A percentile compares a stretch with the other conserved stretches of the same genome.
These are phyloP conservation scores for Microbotryum silenes-acaulis DNA, from an alignment of 1,284 basidiomycete species.

Conservation along the genomic window DNA sequence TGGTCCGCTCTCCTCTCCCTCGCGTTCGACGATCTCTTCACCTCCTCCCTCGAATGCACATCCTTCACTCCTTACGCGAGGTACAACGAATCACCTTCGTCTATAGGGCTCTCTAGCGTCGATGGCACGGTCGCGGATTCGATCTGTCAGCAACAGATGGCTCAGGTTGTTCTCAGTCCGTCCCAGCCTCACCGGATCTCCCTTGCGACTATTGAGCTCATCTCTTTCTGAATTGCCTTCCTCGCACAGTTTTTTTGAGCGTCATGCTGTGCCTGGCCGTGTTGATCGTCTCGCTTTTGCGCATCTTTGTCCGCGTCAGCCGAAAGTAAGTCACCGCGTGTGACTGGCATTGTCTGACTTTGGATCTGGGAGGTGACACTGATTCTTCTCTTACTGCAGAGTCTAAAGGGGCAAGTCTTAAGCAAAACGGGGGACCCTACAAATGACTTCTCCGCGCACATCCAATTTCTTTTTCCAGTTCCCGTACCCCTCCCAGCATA, in stretches of 20 bases:
- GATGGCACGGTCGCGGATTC: constrained; percentile 46
- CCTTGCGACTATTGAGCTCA: background rate
- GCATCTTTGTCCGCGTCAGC: constrained; percentile 77
- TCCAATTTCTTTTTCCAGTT: too few relatives aligned
- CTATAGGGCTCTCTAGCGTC: constrained; percentile 53
- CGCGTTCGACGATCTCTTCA: constrained; percentile 85
- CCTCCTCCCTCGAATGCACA: constrained; percentile 69
- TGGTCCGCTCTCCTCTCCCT: constrained; percentile 86
- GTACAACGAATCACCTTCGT: constrained; percentile 46
- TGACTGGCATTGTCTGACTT: too few relatives aligned
- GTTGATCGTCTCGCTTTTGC: constrained; percentile 71
- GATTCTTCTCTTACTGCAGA: too few relatives aligned
- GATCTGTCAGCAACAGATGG: constrained; percentile 63
- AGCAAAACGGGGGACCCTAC: too few relatives aligned
- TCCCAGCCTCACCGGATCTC: constrained; percentile 5
- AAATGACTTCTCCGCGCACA: too few relatives aligned
- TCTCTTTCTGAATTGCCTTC: background rate
- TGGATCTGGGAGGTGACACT: too few relatives aligned
- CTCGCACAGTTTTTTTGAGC: constrained; percentile 32
- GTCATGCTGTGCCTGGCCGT: constrained; percentile 62
- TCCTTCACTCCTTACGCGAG: constrained; percentile 36
- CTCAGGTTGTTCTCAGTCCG: constrained; percentile 54
- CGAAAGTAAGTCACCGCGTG: constrained; percentile 2
- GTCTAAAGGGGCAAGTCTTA: too few relatives aligned
- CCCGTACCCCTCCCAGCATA: too few relatives aligned